Evolutionary conservation across 257 asterid species (phyloP).

Genomic region (Solanum gracilifrons): DNA sequence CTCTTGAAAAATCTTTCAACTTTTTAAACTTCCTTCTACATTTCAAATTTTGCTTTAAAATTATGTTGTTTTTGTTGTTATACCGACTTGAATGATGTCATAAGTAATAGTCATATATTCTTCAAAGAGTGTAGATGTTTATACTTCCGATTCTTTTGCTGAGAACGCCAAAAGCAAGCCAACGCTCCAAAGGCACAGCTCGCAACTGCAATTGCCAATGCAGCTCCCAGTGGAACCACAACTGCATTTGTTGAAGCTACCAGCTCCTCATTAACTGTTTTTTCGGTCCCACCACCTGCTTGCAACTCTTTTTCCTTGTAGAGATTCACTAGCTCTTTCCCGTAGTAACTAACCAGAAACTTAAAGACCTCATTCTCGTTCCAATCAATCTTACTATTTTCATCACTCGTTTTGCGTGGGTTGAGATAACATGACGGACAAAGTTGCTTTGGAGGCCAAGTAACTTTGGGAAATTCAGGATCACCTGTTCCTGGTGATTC

Average conservation of each 20-base stretch:
- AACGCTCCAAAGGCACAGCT: slow-evolving; percentile 96
- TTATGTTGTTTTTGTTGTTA: not conserved
- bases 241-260: slow-evolving; percentile 48
- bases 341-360: slow-evolving; percentile 59
- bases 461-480: slow-evolving; percentile 65
- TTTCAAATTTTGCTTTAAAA: not conserved
- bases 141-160: slow-evolving; percentile 92
- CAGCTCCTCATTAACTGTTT: slow-evolving; percentile 30
- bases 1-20: slow-evolving; percentile 2
- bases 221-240: slow-evolving; percentile 91
- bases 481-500: slow-evolving; percentile 50
- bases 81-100: not conserved
- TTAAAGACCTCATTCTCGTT: slow-evolving; percentile 44
- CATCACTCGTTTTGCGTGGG: slow-evolving; percentile 7
- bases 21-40: not conserved
- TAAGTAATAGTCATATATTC: slow-evolving; percentile 36
- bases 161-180: slow-evolving; percentile 93
- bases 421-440: slow-evolving; percentile 66
- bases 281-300: slow-evolving; percentile 6
- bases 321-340: slow-evolving; percentile 34
- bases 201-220: slow-evolving; percentile 83
- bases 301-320: slow-evolving; percentile 49
- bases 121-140: slow-evolving; percentile 70
- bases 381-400: slow-evolving; percentile 30
- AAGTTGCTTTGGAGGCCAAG: slow-evolving; percentile 75